Base-by-base conservation (phyloP, 2,329 filamentous ascomycete species). In the Cryphonectria parasitica region DNA sequence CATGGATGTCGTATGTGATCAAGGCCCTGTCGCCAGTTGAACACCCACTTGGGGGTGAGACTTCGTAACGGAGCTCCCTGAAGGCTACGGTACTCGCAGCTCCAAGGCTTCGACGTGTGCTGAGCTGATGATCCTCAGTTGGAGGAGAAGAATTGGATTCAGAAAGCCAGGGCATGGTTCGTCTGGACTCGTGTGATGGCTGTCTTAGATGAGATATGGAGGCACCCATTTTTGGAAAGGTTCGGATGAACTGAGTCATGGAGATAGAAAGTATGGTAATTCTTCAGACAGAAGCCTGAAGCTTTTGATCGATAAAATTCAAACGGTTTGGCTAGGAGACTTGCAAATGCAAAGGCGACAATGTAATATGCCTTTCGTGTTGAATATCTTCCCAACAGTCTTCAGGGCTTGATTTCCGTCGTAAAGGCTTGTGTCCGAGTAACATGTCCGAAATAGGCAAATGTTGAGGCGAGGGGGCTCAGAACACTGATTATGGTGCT, bases 41-140 rank as follows among this genome's bases (percentile, higher is more conserved):
- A 34, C 2, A 28, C 54, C 17, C 28, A 19, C 28, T 34, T 58
- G 25, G 25, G 15, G 6, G 28, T 7, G 54, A 58, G 5, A 52
- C 28, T 41, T 66, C 64, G 22, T 66, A 66, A 49, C 64, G 28
- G 25, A 66, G 64, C 1, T 66, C 25, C 17, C 28, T 25, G 8
- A 66, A 31, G 15, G 64, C 39, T 13, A 7, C 31, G 19, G 31
- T 34, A n/a, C 25, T 25, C 61, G 13, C 4, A 17, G 15, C 5
- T 13, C 41, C 39, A 19, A 11, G 25, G 10, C 11, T 10, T 45
- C 1, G 25, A 31, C 28, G 25, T 31, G 54, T 34, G 13, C 54
- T 31, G 15, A 31, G 25, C 17, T 34, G 54, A 58, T 34, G 25
- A 15, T 31, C 6, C 15, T 31, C 28, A 19, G 5, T 19, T 6